Conservation (phyloP, 2,329 filamentous ascomycete genomes). For the Thelonectria olida region DNA sequence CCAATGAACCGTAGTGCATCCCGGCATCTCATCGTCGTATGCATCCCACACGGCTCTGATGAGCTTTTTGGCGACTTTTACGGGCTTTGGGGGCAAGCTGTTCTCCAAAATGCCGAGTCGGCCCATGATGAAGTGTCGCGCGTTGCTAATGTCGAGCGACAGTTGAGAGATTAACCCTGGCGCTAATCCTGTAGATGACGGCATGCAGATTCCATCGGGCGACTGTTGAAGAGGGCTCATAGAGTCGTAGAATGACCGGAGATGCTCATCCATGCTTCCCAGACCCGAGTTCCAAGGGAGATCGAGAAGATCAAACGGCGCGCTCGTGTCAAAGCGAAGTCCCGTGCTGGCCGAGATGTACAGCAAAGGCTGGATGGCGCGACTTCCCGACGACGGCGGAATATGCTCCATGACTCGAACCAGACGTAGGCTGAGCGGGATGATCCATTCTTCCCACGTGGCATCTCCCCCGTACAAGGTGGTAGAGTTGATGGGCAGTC, state of each 20-base stretch:
- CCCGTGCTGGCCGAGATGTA: slow-evolving; percentile 50
- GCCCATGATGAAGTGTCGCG: slow-evolving; percentile 50
- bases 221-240: slow-evolving; percentile 20
- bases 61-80: slow-evolving; percentile 52
- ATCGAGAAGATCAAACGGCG: slow-evolving; percentile 27
- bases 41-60: slow-evolving; percentile 53
- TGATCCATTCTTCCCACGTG: slow-evolving; percentile 49
- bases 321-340: slow-evolving; percentile 38
- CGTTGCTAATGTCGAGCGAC: slow-evolving; percentile 49
- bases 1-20: slow-evolving; percentile 49
- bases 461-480: slow-evolving; percentile 32
- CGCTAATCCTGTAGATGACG: slow-evolving; percentile 12
- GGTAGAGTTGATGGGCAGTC: slow-evolving; percentile 39
- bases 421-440: slow-evolving; percentile 45
- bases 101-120: slow-evolving; percentile 50
- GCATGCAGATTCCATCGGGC: slow-evolving; percentile 8
- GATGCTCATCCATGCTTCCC: slow-evolving; percentile 9
- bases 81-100: slow-evolving; percentile 52
- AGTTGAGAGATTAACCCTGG: slow-evolving; percentile 34
- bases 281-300: slow-evolving; percentile 22
- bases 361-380: slow-evolving; percentile 48
- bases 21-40: slow-evolving; percentile 49
- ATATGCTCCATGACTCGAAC: slow-evolving; percentile 47
- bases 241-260: slow-evolving; percentile 7
- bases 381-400: slow-evolving; percentile 46